Evolutionary conservation across 495 filamentous ascomycete species (phyloP).

Genomic region (Elasticomyces elasticus): DNA sequence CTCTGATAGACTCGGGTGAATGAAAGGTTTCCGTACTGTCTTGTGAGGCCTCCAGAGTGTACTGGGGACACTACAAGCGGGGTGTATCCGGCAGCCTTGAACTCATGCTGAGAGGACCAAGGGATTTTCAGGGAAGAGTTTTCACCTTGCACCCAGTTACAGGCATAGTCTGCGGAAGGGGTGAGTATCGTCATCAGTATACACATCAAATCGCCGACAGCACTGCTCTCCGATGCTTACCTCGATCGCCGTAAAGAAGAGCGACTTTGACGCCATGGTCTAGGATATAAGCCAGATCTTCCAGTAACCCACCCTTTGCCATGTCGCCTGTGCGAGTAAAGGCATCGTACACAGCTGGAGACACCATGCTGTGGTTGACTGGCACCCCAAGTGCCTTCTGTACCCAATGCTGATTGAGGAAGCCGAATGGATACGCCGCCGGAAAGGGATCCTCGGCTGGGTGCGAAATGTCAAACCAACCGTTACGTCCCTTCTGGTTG

Average conservation of each 20-base stretch:
- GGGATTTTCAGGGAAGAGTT: constrained; percentile 21
- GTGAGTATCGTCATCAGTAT: constrained; percentile 36
- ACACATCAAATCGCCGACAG: constrained; percentile 44
- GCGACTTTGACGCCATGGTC: constrained; percentile 37
- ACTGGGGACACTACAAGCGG: background rate
- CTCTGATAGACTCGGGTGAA: constrained; percentile 27
- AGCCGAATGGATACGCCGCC: background rate
- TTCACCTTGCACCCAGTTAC: constrained; percentile 32
- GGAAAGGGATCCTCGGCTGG: no score
- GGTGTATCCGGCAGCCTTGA: constrained; percentile 5
- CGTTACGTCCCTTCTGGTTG: no score
- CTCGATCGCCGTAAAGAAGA: no score
- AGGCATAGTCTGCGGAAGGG: constrained; percentile 26
- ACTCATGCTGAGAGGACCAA: background rate
- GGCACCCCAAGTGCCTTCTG: constrained; percentile 28
- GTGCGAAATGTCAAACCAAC: no score
- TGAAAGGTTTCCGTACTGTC: constrained; percentile 26
- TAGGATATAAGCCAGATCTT: constrained; percentile 40
- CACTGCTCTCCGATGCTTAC: constrained; percentile 19
- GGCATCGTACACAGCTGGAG: background rate
- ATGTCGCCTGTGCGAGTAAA: background rate
- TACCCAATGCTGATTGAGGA: constrained; percentile 24
- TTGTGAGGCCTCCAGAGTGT: constrained; percentile 17
- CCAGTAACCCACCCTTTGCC: background rate
- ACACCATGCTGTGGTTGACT: constrained; percentile 23